These are phyloP conservation scores for Neurospora sp. DNA, from an alignment of 495 filamentous ascomycete genomes.

Conservation along the genomic window DNA sequence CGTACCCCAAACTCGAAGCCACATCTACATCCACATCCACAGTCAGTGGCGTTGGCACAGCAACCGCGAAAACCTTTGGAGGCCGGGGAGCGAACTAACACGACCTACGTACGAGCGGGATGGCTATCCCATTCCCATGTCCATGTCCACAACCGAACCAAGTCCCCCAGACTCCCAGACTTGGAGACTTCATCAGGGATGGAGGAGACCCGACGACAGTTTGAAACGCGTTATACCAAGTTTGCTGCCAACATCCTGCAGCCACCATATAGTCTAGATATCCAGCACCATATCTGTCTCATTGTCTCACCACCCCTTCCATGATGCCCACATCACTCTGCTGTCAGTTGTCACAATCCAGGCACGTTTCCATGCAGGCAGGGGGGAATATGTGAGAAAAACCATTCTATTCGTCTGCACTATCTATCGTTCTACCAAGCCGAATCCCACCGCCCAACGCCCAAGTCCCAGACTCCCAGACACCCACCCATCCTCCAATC, in stretches of 20 bases:
- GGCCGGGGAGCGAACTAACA: background rate
- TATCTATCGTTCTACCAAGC: background rate
- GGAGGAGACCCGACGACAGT: background rate
- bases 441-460: background rate
- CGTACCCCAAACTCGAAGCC: background rate
- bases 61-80: background rate
- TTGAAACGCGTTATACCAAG: background rate
- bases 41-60: background rate
- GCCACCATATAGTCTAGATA: background rate
- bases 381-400: background rate
- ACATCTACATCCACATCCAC: background rate
- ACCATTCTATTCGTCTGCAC: background rate
- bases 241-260: background rate
- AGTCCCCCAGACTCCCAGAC: too few species aligned
- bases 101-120: background rate
- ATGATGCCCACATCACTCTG: background rate
- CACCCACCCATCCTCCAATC: background rate
- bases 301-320: background rate
- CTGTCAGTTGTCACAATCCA: background rate
- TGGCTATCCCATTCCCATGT: background rate
- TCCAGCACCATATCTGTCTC: background rate
- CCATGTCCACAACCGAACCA: background rate
- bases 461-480: background rate
- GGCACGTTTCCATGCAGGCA: background rate
- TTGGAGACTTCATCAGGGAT: background rate